Evolutionary conservation across 2,329 filamentous ascomycete species (phyloP).

Genomic region (Lachnellula suecica): DNA sequence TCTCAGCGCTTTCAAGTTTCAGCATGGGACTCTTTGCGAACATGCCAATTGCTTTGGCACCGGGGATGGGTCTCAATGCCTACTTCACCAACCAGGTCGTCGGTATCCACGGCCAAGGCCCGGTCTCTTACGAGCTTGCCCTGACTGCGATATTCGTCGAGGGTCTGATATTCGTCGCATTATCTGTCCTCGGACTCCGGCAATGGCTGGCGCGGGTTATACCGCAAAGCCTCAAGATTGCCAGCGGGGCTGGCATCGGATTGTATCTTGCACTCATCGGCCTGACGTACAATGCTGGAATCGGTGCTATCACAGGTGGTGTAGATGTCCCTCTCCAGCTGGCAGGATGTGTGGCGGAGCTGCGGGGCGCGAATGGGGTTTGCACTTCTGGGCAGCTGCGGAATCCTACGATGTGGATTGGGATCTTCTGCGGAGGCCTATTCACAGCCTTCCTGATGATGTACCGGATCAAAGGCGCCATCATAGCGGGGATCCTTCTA

Average conservation of each 20-base stretch:
- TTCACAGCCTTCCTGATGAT: slow-evolving; percentile 79
- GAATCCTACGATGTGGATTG: slow-evolving; percentile 81
- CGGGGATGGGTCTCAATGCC: slow-evolving; percentile 81
- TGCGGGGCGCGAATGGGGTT: slow-evolving; percentile 43
- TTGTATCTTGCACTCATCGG: slow-evolving; percentile 72
- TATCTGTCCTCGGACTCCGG: slow-evolving; percentile 78
- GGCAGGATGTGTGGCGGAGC: slow-evolving; percentile 50
- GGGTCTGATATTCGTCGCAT: slow-evolving; percentile 78
- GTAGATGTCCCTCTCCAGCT: slow-evolving; percentile 68
- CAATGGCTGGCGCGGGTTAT: slow-evolving; percentile 87
- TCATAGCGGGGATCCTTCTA: slow-evolving; percentile 79
- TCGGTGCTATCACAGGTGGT: slow-evolving; percentile 74
- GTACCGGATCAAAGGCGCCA: slow-evolving; percentile 83
- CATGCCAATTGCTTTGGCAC: slow-evolving; percentile 67
- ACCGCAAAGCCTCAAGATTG: slow-evolving; percentile 81
- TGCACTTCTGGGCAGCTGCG: slow-evolving; percentile 76
- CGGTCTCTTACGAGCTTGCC: slow-evolving; percentile 72
- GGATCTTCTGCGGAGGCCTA: slow-evolving; percentile 82
- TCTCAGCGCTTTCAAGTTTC: slow-evolving; percentile 76
- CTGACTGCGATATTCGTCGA: slow-evolving; percentile 87
- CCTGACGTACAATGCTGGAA: slow-evolving; percentile 77
- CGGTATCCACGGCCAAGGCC: slow-evolving; percentile 71
- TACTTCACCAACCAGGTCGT: slow-evolving; percentile 82
- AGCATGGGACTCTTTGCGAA: slow-evolving; percentile 83
- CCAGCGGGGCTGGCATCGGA: slow-evolving; percentile 82